Conservation (phyloP, 2,329 filamentous ascomycete species). For the Chalaropsis thielavioides region DNA sequence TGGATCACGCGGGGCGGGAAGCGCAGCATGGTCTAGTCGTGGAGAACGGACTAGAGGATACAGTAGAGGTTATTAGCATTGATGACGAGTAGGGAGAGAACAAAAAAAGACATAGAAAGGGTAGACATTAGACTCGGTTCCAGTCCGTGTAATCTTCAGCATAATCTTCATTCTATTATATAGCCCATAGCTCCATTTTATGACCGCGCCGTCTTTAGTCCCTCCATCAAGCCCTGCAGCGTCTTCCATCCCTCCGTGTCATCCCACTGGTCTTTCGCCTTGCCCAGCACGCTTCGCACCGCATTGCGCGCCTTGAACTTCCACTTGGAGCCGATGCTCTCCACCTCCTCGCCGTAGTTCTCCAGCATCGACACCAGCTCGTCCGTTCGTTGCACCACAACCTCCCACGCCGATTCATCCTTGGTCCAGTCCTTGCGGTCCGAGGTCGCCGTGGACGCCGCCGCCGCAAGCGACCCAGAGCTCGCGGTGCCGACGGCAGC, state of each 20-base stretch:
- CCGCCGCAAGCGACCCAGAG: conserved; percentile 31
- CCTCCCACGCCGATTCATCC: conserved; percentile 50
- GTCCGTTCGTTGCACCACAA: conserved; percentile 63
- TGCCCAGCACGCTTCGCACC: conserved; percentile 67
- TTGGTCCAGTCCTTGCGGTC: conserved; percentile 30
- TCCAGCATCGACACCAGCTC: conserved; percentile 73
- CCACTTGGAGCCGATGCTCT: conserved; percentile 65
- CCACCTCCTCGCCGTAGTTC: conserved; percentile 53
- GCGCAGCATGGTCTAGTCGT: background rate
- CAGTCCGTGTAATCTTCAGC: background rate
- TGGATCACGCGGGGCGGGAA: background rate
- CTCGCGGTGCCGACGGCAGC: conserved; percentile 42
- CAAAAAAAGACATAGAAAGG: background rate
- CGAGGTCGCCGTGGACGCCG: conserved; percentile 23
- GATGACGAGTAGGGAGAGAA: background rate
- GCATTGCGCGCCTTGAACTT: conserved; percentile 77
- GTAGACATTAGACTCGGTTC: background rate
- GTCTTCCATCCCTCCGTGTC: conserved; percentile 52
- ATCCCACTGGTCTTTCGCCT: conserved; percentile 72
- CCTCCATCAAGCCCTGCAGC: conserved; percentile 43
- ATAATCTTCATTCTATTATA: background rate
- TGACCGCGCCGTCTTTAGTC: conserved; percentile 28
- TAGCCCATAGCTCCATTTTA: background rate
- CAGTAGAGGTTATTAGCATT: background rate
- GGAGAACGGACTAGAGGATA: no score